Conservation (phyloP, 2,329 filamentous ascomycete species). For the Pseudocercospora fijiensis region DNA sequence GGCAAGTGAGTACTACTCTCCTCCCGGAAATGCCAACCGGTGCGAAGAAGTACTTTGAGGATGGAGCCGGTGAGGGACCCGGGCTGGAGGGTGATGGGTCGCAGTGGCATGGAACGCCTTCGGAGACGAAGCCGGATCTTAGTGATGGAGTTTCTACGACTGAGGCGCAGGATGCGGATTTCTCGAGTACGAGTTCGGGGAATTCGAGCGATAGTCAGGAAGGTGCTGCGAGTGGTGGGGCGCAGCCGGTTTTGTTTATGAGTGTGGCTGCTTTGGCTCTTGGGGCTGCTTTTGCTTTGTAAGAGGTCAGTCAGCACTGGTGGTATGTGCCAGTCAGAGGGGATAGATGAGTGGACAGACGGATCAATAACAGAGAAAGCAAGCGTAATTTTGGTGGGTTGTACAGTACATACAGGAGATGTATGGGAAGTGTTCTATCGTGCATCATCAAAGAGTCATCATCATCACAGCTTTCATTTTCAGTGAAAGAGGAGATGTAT, state of each 20-base stretch:
- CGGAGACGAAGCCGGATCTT: constrained; percentile 47
- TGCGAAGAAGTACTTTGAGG: constrained; percentile 56
- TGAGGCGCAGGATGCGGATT: constrained; percentile 24
- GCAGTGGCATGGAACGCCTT: constrained; percentile 51
- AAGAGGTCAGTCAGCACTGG: background rate
- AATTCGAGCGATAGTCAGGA: constrained; percentile 5
- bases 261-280: background rate
- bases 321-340: background rate
- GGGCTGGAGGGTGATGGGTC: constrained; percentile 54
- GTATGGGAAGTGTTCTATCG: constrained; percentile 7
- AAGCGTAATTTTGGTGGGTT: background rate
- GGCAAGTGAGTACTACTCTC: constrained; percentile 53
- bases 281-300: constrained; percentile 4
- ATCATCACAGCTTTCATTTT: constrained; percentile 3
- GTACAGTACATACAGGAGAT: constrained; percentile 36
- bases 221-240: constrained; percentile 19
- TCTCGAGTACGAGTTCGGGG: constrained; percentile 15
- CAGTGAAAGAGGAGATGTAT: too few relatives aligned
- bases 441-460: background rate
- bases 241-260: constrained; percentile 2
- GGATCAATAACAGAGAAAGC: background rate
- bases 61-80: constrained; percentile 57
- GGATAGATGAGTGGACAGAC: too few relatives aligned
- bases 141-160: constrained; percentile 34
- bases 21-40: constrained; percentile 58